phyloP scores from a whole-genome alignment of 1,284 basidiomycete genomes.

The Moesziomyces parantarcticus region DNA sequence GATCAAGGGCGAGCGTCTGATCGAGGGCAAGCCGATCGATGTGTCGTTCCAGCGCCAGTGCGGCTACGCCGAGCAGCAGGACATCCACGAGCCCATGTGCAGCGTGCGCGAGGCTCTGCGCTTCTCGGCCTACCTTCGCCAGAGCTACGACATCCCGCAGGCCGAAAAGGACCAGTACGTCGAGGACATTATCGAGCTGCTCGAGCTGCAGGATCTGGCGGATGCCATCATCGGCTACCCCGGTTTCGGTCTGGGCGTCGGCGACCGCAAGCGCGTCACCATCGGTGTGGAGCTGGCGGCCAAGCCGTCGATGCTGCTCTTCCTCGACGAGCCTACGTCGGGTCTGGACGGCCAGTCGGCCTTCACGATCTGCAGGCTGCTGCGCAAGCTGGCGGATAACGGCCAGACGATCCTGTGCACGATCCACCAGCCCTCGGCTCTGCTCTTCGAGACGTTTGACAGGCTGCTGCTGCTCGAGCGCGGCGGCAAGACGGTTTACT shows the following conservation, averaged over 20 bases:
- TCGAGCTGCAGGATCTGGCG: conserved; percentile 78
- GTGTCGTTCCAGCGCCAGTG: conserved; percentile 78
- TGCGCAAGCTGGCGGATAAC: conserved; percentile 81
- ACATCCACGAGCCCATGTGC: conserved; percentile 82
- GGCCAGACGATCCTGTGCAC: conserved; percentile 76
- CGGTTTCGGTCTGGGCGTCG: conserved; percentile 72
- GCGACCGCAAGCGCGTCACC: conserved; percentile 78
- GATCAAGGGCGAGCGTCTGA: conserved; percentile 80
- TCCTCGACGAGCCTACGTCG: conserved; percentile 72
- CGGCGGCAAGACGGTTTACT: conserved; percentile 71
- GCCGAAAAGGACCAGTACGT: conserved; percentile 84
- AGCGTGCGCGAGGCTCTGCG: conserved; percentile 84
- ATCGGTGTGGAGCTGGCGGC: conserved; percentile 81
- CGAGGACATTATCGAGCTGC: conserved; percentile 81
- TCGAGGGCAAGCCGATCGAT: conserved; percentile 80
- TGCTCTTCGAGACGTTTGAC: conserved; percentile 77
- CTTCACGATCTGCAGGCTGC: conserved; percentile 83
- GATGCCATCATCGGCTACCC: conserved; percentile 76
- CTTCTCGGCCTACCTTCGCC: conserved; percentile 84
- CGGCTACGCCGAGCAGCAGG: conserved; percentile 81
- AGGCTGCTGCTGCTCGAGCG: conserved; percentile 69
- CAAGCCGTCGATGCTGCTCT: conserved; percentile 78
- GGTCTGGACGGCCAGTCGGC: conserved; percentile 89
- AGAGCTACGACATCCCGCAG: conserved; percentile 76
- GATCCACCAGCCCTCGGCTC: conserved; percentile 77